Base-by-base conservation (phyloP, 2,329 filamentous ascomycete genomes). In the Teratosphaeria nubilosa region DNA sequence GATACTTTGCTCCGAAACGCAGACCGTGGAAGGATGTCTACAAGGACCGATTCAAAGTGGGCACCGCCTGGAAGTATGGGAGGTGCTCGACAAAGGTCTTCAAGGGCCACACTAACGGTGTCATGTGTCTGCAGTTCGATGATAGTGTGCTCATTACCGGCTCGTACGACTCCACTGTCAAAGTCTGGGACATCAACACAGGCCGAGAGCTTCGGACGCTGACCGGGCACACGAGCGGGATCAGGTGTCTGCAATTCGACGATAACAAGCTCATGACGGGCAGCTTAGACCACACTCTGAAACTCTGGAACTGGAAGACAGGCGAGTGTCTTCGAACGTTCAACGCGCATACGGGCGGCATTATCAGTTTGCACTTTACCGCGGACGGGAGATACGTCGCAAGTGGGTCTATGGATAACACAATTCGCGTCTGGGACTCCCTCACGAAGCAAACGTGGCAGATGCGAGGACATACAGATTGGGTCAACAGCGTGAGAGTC, bases 1-100 rank as follows among this genome's bases (percentile, higher is more conserved):
- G 76, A 11, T 80, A 79, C 63, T 80, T 81, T 65, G 77, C 78
- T 60, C 77, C 77, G 14, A 72, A 75, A 24, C 75, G 76, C 61
- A 75, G 90, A 31, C 91, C 87, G 0, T 99, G 94, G 94, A 99
- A 99, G 74, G 91, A 95, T 61, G 90, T 99, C 1, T 99, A 99
- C 77, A 88, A 90, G 63, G 92, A 96, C 72, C 84, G 90, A 16
- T 97, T 92, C 79, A 94, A 92, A 72, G 91, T 99, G 53, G 92
- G 94, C 55, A 94, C 87, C 60, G 97, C 97, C 72, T 99, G 94
- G 94, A 95, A 96, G 72, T 91, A 95, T 63, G 92, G 94, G 3
- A 85, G 92, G 41, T 97, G 87, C 75, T 86, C 86, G 6, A 87
- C 89, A 64, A 91, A 87, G 69, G 84, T 88, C 13, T 90, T 99